Base-by-base conservation (phyloP, 176 grass and related monocot genomes). In the Tillandsia leiboldiana region DNA sequence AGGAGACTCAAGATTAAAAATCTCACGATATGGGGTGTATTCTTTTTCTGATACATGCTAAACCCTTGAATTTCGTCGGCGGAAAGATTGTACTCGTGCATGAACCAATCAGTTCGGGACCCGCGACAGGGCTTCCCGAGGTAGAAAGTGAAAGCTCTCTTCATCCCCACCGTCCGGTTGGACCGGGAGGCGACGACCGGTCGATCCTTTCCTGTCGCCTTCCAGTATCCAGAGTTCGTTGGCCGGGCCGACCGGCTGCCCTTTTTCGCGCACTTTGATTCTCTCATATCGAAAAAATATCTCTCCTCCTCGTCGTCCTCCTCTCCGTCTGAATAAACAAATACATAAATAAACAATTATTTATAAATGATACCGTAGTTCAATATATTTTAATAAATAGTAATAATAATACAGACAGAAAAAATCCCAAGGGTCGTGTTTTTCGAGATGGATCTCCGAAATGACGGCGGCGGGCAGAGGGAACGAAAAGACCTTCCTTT, bases 401-500 rank as follows among this genome's bases (percentile, higher is more conserved):
- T 22, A 13, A 56, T n/a, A 24, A 48, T 8, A 15, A n/a, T 18
- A 33, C 11, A n/a, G 80, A 97, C 94, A 84, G 57, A 77, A 86
- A 11, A 97, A 80, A 65, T 97, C 94, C 74, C 56, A 86, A 0
- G 94, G 94, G 68, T 90, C 82, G 74, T 76, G 56, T 66, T 82
- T 83, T 0, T 71, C 77, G 71, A 97, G 87, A 70, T 87, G 69
- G 63, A 84, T 84, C 78, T 87, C 89, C 48, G 89, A 89, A 76
- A 97, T 97, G 82, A 97, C 69, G 69, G 82, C 84, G 68, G 94
- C 86, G 13, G 94, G 94, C 56, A 97, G 74, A 14, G 94, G 87
- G 74, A 65, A 83, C 6, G 79, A 69, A 27, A 93, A 61, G 14
- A 63, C 87, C 80, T 97, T 97, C 48, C 89, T 83, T 67, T 78